These are phyloP conservation scores for Stephania yunnanensis DNA, from an alignment of 164 flowering plant species.

Conservation along the genomic window DNA sequence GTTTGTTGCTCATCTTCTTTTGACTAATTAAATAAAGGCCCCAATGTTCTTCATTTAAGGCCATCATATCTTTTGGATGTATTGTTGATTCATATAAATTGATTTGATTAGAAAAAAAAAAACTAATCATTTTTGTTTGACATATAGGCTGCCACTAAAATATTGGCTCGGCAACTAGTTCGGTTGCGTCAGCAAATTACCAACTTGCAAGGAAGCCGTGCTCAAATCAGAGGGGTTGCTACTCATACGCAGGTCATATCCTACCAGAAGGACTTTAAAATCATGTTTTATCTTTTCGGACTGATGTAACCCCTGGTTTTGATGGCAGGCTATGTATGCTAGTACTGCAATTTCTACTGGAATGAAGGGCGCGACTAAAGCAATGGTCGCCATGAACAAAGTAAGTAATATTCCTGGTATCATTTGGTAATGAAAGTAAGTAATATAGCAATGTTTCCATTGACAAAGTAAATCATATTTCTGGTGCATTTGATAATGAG, in stretches of 20 bases:
- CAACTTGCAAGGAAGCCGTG: constrained; percentile 94
- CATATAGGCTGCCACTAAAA: constrained; percentile 77
- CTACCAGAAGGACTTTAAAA: not conserved
- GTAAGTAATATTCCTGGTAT: constrained; percentile 23
- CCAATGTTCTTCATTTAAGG: no score
- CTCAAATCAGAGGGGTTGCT: constrained; percentile 91
- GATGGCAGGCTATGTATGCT: constrained; percentile 70
- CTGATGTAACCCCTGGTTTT: not conserved
- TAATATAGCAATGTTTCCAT: not conserved
- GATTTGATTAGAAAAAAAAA: not conserved
- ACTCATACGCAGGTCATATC: constrained; percentile 78
- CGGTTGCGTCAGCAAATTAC: constrained; percentile 84
- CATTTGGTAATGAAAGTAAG: not conserved
- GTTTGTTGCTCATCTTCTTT: no score
- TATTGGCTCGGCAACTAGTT: constrained; percentile 94
- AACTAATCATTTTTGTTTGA: not conserved
- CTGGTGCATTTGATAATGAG: not conserved
- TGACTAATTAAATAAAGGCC: no score
- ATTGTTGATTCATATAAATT: not conserved
- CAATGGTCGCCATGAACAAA: constrained; percentile 91
- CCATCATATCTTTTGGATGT: no score
- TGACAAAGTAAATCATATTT: no score
- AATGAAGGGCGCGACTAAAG: constrained; percentile 93
- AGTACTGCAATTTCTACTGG: constrained; percentile 85
- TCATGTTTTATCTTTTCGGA: not conserved